Conservation (phyloP, 257 asterid species). For the Osmanthus fragrans region DNA sequence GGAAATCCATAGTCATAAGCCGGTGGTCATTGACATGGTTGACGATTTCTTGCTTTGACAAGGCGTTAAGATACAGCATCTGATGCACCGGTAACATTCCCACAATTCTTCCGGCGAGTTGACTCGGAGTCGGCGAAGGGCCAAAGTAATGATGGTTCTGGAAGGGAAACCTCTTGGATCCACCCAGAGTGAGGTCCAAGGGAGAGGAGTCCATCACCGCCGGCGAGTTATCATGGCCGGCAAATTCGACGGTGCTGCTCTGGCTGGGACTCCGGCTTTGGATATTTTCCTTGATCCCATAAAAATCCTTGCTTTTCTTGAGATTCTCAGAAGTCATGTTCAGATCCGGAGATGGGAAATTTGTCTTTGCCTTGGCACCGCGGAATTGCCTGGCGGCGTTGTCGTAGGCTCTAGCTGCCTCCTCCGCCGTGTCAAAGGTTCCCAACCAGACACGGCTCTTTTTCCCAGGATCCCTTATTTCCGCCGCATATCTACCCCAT, state of each 20-base stretch:
- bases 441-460: conserved; percentile 67
- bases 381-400: conserved; percentile 60
- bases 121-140: not conserved
- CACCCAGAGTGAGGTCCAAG: conserved; percentile 37
- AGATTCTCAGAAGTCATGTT: not conserved
- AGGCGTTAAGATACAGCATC: conserved; percentile 20
- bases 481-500: conserved; percentile 68
- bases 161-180: conserved; percentile 27
- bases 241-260: conserved; percentile 52
- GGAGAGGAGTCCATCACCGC: conserved; percentile 23
- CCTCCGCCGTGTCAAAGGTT: conserved; percentile 65
- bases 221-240: conserved; percentile 32
- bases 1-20: conserved; percentile 10
- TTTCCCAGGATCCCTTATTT: conserved; percentile 60
- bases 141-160: conserved; percentile 21
- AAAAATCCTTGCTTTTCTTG: not conserved
- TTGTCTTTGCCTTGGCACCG: conserved; percentile 59
- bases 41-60: conserved; percentile 13
- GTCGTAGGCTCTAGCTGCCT: conserved; percentile 67
- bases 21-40: not conserved
- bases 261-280: conserved; percentile 42
- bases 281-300: not conserved
- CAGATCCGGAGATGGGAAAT: conserved; percentile 39
- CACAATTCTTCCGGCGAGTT: not conserved
- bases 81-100: conserved; percentile 4